phyloP scores from a whole-genome alignment of 164 flowering plant species.

The Stephania yunnanensis region DNA sequence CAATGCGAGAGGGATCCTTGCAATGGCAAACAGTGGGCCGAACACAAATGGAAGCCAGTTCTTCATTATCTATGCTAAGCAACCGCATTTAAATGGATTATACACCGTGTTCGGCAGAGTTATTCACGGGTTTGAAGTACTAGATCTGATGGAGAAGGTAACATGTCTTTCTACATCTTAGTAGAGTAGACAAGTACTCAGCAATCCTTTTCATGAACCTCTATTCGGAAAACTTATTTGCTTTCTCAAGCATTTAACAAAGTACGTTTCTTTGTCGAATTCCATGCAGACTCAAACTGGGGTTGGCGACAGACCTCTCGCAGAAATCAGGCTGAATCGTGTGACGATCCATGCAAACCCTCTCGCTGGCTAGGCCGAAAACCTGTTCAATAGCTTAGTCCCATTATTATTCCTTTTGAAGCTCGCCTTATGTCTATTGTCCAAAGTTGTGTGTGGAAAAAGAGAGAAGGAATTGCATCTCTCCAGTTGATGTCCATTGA shows the following conservation, averaged over 20 bases:
- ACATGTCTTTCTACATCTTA: background rate
- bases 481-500: no score
- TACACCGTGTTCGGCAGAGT: slow-evolving; percentile 95
- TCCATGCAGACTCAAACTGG: slow-evolving; percentile 48
- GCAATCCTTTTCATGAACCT: background rate
- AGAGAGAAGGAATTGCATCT: no score
- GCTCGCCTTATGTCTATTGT: no score
- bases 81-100: slow-evolving; percentile 90
- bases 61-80: slow-evolving; percentile 78
- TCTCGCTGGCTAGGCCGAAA: slow-evolving; percentile 58
- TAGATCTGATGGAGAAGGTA: slow-evolving; percentile 96
- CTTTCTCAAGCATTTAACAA: background rate
- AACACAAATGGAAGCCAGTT: slow-evolving; percentile 97
- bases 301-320: slow-evolving; percentile 54
- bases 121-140: slow-evolving; percentile 97
- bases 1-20: slow-evolving; percentile 83
- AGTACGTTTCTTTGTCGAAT: background rate
- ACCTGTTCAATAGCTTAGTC: background rate
- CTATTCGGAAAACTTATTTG: background rate
- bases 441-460: no score
- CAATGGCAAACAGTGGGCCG: slow-evolving; percentile 99
- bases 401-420: no score
- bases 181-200: background rate
- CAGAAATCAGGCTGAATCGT: slow-evolving; percentile 78
- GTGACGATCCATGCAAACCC: slow-evolving; percentile 97